Base-by-base conservation (phyloP, 116 monocot species). In the Dioscorea cayenensis region DNA sequence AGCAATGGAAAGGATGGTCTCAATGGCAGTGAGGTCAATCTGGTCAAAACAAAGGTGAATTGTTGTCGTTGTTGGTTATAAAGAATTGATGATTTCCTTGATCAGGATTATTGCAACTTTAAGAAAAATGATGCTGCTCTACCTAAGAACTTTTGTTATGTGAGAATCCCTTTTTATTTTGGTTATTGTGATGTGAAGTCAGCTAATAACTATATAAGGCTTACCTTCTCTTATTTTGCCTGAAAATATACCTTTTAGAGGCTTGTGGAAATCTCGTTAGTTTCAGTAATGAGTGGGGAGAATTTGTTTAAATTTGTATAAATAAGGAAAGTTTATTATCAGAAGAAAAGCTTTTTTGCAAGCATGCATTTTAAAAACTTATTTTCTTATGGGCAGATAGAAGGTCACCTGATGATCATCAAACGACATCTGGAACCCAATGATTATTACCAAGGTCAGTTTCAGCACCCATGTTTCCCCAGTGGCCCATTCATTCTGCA, bases 401-500 rank as follows among this genome's bases (percentile, higher is more conserved):
- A 73, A 81, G 76, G 65, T 77, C 67, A 12, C 76, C 82, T 66
- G 72, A 72, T 23, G 91, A 85, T 67, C 65, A 78, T 71, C 81
- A 81, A 50, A n/a, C 37, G 0, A 65, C 83, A 62, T 23, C 59
- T 8, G 82, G 78, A 25, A n/a, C 67, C 74, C 16, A 72, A 82
- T 48, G 86, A 91, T 32, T 83, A 84, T 77, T 74, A 70, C 66
- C 92, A 83, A 48, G 92, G 92, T 29, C 92, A 92, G 66, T 87
- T 72, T 78, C 86, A 83, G 29, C 90, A 94, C n/a, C 81, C 9
- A 72, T 81, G 60, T 87, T 75, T 67, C 83, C 87, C 23, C 92
- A 84, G 16, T 96, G 96, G 96, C 78, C 90, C 65, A 80, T 87
- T 74, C 92, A 86, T 75, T 77, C 85, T 70, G 85, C 86, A 21